Conservation (phyloP, 352 stramenopile genomes). For the Phytophthora nicotianae region DNA sequence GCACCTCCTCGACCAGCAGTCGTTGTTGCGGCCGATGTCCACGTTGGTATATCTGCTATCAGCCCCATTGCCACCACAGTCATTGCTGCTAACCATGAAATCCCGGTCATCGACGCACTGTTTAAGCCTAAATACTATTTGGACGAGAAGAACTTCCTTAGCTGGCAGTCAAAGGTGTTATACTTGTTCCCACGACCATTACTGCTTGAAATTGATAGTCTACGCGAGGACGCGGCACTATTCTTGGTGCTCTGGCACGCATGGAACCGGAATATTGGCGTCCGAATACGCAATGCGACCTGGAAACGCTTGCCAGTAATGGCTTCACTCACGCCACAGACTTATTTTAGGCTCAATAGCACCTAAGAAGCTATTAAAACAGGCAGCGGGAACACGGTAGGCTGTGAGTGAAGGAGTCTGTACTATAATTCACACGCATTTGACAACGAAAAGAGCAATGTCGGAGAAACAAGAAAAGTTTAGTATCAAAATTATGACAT, state of each 20-base stretch:
- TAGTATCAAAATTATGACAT: not conserved
- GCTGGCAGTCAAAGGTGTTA: constrained; percentile 12
- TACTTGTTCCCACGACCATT: constrained; percentile 7
- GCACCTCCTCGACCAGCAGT: constrained; percentile 8
- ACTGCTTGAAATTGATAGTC: not conserved
- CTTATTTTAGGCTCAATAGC: constrained; percentile 4
- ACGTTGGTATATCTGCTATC: not conserved
- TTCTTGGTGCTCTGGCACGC: constrained; percentile 2
- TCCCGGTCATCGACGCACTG: constrained; percentile 18
- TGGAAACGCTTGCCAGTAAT: constrained; percentile 10
- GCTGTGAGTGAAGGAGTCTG: too few relatives aligned
- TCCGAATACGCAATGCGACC: constrained; percentile 4
- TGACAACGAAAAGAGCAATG: not conserved
- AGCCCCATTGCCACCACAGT: constrained; percentile 11
- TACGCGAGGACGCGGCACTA: constrained; percentile 9
- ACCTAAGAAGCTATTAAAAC: not conserved
- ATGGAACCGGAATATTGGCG: not conserved
- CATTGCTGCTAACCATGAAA: constrained; percentile 16
- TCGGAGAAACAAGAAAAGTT: not conserved
- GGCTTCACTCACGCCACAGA: constrained; percentile 1
- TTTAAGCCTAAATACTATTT: not conserved
- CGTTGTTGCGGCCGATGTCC: constrained; percentile 7
- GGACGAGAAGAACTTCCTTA: not conserved
- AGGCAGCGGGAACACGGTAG: not conserved
- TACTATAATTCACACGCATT: not conserved